Conservation (phyloP, 2,329 filamentous ascomycete genomes). For the Cercospora sojina region DNA sequence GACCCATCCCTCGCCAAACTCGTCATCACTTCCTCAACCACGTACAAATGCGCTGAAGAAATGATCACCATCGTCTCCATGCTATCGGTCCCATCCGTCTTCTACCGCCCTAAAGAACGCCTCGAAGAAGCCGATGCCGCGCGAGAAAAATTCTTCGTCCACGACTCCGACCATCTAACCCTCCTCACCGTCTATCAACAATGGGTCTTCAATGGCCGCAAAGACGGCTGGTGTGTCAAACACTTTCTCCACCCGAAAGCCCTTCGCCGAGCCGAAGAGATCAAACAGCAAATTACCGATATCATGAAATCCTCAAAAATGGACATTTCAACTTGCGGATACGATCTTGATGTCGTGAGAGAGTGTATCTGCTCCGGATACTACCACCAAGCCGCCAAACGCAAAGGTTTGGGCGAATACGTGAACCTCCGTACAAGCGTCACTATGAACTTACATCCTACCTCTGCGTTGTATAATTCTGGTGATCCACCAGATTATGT, state of each 20-base stretch:
- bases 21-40: slow-evolving; percentile 74
- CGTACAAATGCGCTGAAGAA: slow-evolving; percentile 89
- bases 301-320: slow-evolving; percentile 96
- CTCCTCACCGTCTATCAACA: slow-evolving; percentile 94
- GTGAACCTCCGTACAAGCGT: slow-evolving; percentile 94
- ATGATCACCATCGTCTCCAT: slow-evolving; percentile 98
- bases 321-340: slow-evolving; percentile 81
- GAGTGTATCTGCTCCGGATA: slow-evolving; percentile 97
- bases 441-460: slow-evolving; percentile 90
- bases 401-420: slow-evolving; percentile 96
- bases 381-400: slow-evolving; percentile 95
- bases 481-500: slow-evolving; percentile 96
- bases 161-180: slow-evolving; percentile 94
- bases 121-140: slow-evolving; percentile 95
- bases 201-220: slow-evolving; percentile 88
- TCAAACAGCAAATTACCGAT: slow-evolving; percentile 86
- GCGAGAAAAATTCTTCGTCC: slow-evolving; percentile 96
- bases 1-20: slow-evolving; percentile 93
- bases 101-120: slow-evolving; percentile 94
- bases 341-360: slow-evolving; percentile 93
- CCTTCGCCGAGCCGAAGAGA: slow-evolving; percentile 85
- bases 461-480: slow-evolving; percentile 84
- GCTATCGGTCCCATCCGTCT: slow-evolving; percentile 94
- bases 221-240: slow-evolving; percentile 85
- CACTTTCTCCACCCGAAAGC: slow-evolving; percentile 97